These are phyloP conservation scores for Crassisporium funariophilum DNA, from an alignment of 768 basidiomycete species.

Conservation along the genomic window DNA sequence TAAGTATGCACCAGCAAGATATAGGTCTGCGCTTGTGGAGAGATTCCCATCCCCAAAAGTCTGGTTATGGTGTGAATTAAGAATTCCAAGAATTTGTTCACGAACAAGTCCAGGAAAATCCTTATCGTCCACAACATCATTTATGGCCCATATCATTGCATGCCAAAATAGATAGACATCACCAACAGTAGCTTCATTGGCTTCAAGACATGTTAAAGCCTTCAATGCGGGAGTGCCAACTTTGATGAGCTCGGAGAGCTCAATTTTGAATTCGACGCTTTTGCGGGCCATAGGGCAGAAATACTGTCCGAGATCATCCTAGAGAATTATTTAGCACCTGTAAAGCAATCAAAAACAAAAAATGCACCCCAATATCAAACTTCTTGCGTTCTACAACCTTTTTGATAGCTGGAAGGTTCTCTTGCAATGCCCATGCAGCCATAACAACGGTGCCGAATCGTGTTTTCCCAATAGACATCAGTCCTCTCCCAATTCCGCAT, in stretches of 20 bases:
- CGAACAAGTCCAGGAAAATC: constrained; percentile 16
- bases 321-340: not conserved
- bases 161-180: constrained; percentile 35
- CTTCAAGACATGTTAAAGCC: constrained; percentile 28
- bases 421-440: constrained; percentile 18
- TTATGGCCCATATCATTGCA: constrained; percentile 21
- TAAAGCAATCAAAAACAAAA: not conserved
- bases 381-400: constrained; percentile 14
- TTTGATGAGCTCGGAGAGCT: constrained; percentile 15
- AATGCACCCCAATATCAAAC: constrained; percentile 15
- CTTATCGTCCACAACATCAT: constrained; percentile 10
- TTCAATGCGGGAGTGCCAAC: constrained; percentile 18
- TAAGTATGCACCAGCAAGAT: constrained; percentile 24
- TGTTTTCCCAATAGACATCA: constrained; percentile 27
- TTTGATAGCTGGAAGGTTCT: constrained; percentile 19
- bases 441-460: constrained; percentile 22
- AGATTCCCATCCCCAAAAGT: constrained; percentile 23
- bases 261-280: constrained; percentile 18
- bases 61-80: constrained; percentile 23
- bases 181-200: constrained; percentile 27
- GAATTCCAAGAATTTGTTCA: constrained; percentile 18
- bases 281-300: constrained; percentile 4
- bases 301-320: constrained; percentile 1
- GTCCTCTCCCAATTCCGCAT: constrained; percentile 15
- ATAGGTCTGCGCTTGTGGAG: constrained; percentile 15